Evolutionary conservation across 2,329 filamentous ascomycete genomes (phyloP), one percentile per base, ranked within the genome.

Genomic region (Tolypocladium amazonense): DNA sequence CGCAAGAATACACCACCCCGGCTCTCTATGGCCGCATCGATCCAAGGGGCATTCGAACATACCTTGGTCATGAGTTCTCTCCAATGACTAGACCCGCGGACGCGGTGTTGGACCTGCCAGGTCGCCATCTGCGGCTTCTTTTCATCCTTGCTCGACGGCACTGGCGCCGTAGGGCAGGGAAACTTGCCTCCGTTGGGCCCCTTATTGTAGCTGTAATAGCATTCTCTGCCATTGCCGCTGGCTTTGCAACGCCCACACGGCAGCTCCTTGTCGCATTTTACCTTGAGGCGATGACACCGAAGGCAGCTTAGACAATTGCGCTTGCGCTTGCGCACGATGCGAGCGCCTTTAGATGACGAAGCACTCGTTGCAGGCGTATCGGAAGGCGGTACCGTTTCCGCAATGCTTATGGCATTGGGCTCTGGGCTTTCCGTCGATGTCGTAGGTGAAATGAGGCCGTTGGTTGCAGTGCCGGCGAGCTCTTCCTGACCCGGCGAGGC

Each of bases 201-300:
- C 59, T 73, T 73, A 65, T 72, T 73, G 64, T 70, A 72, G 60
- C 65, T 73, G 60, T 73, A 74, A 59, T 72, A 73, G 60, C 72
- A 74, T 39, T 72, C 70, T 14, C 70, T 62, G 14, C 68, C 70
- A 54, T 73, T 72, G 27, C 71, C 71, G 39, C 70, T 73, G 9
- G 65, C 63, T 57, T 69, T 70, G 63, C 72, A 74, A 2, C 72
- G 68, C 2, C 68, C 69, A 53, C 72, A 74, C 3, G 72, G 72
- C 54, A 73, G 62, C 60, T 72, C 69, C 63, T 73, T 74, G 64
- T 74, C 72, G 58, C 72, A 74, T 59, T 73, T 74, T 54, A 74
- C 71, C 57, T 74, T 74, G 60, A 73, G 70, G 18, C 71, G 69
- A 58, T 73, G 72, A 58, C 72, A 74, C 38, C 72, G 68, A 35